Evolutionary conservation across 768 basidiomycete species (phyloP).

Genomic region (Suillus placidus): DNA sequence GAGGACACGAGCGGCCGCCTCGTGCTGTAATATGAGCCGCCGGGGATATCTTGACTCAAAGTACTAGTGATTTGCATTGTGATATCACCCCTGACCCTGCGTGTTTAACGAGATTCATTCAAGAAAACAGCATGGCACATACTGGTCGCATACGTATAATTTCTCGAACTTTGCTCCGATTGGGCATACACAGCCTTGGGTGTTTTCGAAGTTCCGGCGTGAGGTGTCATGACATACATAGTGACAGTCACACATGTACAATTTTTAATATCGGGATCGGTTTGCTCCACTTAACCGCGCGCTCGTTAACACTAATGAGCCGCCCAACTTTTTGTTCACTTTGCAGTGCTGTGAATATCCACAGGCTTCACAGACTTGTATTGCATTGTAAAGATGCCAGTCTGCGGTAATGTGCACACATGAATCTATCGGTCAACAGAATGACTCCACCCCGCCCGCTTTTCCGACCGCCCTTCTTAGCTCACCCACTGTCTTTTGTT

Average conservation of each 20-base stretch:
- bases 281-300: background rate
- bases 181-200: slow-evolving; percentile 33
- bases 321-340: too few relatives aligned
- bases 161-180: background rate
- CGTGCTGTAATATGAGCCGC: background rate
- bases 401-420: background rate
- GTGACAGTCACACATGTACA: slow-evolving; percentile 24
- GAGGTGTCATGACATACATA: slow-evolving; percentile 30
- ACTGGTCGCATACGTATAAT: background rate
- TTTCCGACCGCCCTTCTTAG: slow-evolving; percentile 63
- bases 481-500: slow-evolving; percentile 85
- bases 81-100: background rate
- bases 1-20: slow-evolving; percentile 4
- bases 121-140: slow-evolving; percentile 5
- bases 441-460: slow-evolving; percentile 47
- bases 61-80: background rate
- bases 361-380: background rate
- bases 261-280: slow-evolving; percentile 19
- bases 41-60: slow-evolving; percentile 5
- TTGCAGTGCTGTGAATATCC: background rate
- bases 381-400: background rate
- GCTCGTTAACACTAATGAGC: background rate
- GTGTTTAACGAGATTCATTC: slow-evolving; percentile 10
- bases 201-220: slow-evolving; percentile 26
- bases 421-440: slow-evolving; percentile 15